These are phyloP conservation scores for Symbiodinium natans DNA, from an alignment of 73 alveolate genomes.

Conservation along the genomic window DNA sequence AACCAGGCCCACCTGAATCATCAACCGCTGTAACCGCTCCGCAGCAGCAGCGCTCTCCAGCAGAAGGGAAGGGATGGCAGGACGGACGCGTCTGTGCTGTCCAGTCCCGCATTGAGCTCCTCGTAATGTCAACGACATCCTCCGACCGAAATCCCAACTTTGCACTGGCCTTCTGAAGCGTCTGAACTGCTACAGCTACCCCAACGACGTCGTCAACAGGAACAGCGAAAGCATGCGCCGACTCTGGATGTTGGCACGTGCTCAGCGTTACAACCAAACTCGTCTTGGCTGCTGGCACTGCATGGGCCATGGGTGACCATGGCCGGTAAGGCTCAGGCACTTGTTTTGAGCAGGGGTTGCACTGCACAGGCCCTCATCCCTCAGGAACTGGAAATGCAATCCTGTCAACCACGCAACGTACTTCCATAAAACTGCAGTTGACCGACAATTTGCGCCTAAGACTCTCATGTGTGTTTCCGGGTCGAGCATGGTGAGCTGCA, in stretches of 20 bases:
- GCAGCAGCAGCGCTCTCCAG: neutral
- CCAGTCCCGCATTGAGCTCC: neutral
- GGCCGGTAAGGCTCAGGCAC: too few relatives aligned
- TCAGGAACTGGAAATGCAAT: too few relatives aligned
- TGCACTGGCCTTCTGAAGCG: conserved; percentile 4
- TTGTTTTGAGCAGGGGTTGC: too few relatives aligned
- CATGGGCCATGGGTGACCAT: neutral
- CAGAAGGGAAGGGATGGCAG: neutral
- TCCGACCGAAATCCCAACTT: conserved; percentile 42
- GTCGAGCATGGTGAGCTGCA: too few relatives aligned
- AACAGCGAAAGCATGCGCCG: neutral
- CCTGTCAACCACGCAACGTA: too few relatives aligned
- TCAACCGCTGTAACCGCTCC: neutral
- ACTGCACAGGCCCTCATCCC: too few relatives aligned
- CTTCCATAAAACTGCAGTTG: too few relatives aligned
- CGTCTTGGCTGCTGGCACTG: neutral
- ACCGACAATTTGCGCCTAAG: too few relatives aligned
- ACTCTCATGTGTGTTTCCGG: too few relatives aligned
- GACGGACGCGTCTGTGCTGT: neutral
- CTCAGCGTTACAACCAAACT: neutral
- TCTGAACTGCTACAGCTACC: neutral
- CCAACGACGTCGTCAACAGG: neutral
- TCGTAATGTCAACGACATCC: conserved; percentile 32
- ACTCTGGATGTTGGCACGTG: neutral
- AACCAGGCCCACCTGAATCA: too few relatives aligned